Evolutionary conservation across 768 basidiomycete species (phyloP).

Genomic region (Rhodotorula kratochvilovae): DNA sequence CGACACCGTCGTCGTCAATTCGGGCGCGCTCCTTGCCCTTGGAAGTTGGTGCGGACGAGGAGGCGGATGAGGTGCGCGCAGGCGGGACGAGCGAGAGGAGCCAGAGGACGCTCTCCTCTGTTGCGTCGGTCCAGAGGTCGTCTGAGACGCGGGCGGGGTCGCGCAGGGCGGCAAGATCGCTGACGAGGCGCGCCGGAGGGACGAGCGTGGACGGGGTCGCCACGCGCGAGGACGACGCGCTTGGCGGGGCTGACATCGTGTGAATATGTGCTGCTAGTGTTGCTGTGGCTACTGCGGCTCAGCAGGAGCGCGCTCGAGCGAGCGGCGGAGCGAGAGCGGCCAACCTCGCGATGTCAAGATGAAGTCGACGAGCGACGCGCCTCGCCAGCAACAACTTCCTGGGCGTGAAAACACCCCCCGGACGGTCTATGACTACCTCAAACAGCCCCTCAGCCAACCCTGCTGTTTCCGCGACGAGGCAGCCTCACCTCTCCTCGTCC

Average conservation of each 20-base stretch:
- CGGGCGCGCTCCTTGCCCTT: conserved; percentile 11
- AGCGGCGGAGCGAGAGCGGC: too few relatives aligned
- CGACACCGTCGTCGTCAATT: conserved; percentile 7
- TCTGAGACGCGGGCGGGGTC: conserved; percentile 15
- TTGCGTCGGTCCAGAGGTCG: conserved; percentile 24
- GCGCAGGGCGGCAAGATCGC: conserved; percentile 10
- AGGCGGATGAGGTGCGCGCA: neutral
- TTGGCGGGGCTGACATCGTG: neutral
- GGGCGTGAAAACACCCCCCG: too few relatives aligned
- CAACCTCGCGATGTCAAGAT: too few relatives aligned
- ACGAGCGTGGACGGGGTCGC: neutral
- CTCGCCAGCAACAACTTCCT: too few relatives aligned
- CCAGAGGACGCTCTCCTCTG: conserved; percentile 25
- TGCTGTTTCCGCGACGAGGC: too few relatives aligned
- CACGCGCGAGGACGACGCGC: neutral
- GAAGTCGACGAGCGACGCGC: too few relatives aligned
- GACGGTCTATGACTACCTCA: too few relatives aligned
- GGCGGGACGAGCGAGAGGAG: conserved; percentile 19
- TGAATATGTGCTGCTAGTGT: too few relatives aligned
- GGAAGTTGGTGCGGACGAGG: neutral
- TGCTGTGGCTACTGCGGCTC: too few relatives aligned
- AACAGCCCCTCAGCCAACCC: too few relatives aligned
- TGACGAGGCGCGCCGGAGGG: conserved; percentile 10
- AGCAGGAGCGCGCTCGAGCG: too few relatives aligned
- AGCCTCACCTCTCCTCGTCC: too few relatives aligned